A percentile compares a stretch with the other conserved stretches of the same genome.
Evolutionary conservation across 495 filamentous ascomycete species (phyloP).

Genomic region (Hypoxylon cercidicola): DNA sequence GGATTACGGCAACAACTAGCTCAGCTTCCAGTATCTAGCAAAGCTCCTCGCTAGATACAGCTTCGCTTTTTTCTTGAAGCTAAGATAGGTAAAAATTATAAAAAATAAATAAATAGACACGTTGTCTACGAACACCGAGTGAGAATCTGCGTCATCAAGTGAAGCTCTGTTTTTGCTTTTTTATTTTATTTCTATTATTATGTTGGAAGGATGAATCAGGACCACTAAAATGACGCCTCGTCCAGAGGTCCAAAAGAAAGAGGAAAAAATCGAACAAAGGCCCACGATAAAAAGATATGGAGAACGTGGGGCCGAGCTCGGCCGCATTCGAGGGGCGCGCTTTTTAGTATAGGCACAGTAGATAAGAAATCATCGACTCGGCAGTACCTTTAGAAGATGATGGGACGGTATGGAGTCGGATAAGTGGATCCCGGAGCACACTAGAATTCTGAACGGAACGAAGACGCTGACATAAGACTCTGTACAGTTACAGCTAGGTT

Average conservation of each 20-base stretch:
- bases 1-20: constrained; percentile 19
- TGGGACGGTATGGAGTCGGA: constrained; percentile 38
- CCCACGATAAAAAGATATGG: constrained; percentile 41
- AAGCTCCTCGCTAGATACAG: constrained; percentile 14
- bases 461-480: constrained; percentile 39
- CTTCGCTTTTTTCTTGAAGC: constrained; percentile 14
- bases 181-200: background rate
- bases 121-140: constrained; percentile 2
- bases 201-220: constrained; percentile 3
- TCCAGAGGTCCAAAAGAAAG: constrained; percentile 25
- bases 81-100: constrained; percentile 7
- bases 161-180: constrained; percentile 16
- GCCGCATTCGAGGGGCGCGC: constrained; percentile 29
- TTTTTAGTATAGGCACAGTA: constrained; percentile 31
- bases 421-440: constrained; percentile 38
- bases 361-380: constrained; percentile 43
- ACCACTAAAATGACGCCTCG: constrained; percentile 37
- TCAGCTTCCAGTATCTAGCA: constrained; percentile 5
- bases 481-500: background rate
- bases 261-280: constrained; percentile 14
- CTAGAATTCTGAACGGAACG: constrained; percentile 45
- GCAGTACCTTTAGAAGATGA: constrained; percentile 31
- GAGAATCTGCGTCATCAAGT: constrained; percentile 14
- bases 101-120: background rate
- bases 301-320: constrained; percentile 41